Percentiles rank a stretch among this genome's conserved stretches.
These are phyloP conservation scores for Fusarium veterinarium DNA, from an alignment of 2,329 filamentous ascomycete genomes.

Conservation along the genomic window DNA sequence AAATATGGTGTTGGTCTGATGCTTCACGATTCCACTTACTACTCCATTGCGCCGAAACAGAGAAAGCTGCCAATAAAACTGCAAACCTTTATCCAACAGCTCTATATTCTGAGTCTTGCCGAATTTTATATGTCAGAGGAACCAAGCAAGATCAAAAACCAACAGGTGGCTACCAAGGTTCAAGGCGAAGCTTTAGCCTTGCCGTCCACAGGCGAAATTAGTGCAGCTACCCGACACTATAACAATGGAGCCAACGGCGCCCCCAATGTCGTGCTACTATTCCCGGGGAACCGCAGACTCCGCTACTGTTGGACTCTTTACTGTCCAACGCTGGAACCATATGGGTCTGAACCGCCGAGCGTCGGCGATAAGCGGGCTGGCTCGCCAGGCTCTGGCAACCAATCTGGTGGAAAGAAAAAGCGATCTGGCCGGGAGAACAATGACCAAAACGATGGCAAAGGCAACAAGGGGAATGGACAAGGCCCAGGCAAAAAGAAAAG, in stretches of 20 bases:
- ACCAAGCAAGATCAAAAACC: rapidly evolving
- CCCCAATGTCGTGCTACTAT: rapidly evolving
- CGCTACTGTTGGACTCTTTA: too few species aligned
- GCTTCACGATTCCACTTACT: rapidly evolving
- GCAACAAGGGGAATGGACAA: neutral
- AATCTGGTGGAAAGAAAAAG: rapidly evolving
- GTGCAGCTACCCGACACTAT: neutral
- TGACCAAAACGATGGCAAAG: rapidly evolving
- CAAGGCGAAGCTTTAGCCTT: rapidly evolving
- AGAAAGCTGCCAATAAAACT: rapidly evolving
- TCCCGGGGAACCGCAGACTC: too few species aligned
- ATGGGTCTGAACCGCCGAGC: rapidly evolving
- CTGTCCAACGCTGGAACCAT: too few species aligned
- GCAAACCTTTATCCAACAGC: rapidly evolving
- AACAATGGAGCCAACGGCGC: rapidly evolving
- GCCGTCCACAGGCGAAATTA: rapidly evolving
- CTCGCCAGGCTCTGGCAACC: neutral
- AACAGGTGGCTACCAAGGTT: neutral
- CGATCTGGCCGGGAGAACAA: rapidly evolving
- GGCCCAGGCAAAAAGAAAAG: rapidly evolving
- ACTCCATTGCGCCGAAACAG: neutral
- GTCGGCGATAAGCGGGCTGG: neutral
- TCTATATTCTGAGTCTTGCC: rapidly evolving
- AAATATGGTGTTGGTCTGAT: rapidly evolving
- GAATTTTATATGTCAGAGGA: neutral